Percentiles rank a stretch among this genome's conserved stretches.
These are phyloP conservation scores for Acanthamoeba triangularis DNA, from an alignment of 208 protist genomes.

Conservation along the genomic window DNA sequence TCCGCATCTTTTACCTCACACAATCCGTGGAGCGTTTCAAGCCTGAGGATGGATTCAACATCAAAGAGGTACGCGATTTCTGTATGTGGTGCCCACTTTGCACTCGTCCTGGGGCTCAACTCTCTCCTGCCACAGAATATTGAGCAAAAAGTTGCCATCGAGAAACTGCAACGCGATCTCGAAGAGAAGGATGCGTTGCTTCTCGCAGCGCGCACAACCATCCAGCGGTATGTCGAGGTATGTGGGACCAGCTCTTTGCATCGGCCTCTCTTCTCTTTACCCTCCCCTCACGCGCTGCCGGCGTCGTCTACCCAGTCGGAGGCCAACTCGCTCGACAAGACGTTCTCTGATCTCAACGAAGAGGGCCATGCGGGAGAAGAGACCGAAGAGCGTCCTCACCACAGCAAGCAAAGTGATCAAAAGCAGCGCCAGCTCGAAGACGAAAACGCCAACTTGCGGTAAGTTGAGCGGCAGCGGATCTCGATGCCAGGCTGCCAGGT, in stretches of 20 bases:
- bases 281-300: neutral
- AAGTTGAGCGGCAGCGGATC: neutral
- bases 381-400: neutral
- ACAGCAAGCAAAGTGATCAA: neutral
- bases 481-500: neutral
- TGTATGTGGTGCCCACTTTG: neutral
- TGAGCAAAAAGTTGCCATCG: conserved; percentile 43
- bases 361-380: neutral
- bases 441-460: neutral
- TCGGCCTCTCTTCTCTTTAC: neutral
- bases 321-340: neutral
- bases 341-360: neutral
- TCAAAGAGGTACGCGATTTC: neutral
- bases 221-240: conserved; percentile 33
- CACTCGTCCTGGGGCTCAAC: neutral
- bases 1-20: conserved; percentile 54
- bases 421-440: conserved; percentile 9
- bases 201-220: conserved; percentile 19
- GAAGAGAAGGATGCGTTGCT: conserved; percentile 31
- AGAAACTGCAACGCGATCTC: conserved; percentile 9
- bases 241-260: neutral
- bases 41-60: conserved; percentile 50
- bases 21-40: conserved; percentile 66
- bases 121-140: neutral
- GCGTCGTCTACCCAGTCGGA: neutral